Conservation (phyloP, 2,329 filamentous ascomycete genomes). For the Huntiella moniliformis region DNA sequence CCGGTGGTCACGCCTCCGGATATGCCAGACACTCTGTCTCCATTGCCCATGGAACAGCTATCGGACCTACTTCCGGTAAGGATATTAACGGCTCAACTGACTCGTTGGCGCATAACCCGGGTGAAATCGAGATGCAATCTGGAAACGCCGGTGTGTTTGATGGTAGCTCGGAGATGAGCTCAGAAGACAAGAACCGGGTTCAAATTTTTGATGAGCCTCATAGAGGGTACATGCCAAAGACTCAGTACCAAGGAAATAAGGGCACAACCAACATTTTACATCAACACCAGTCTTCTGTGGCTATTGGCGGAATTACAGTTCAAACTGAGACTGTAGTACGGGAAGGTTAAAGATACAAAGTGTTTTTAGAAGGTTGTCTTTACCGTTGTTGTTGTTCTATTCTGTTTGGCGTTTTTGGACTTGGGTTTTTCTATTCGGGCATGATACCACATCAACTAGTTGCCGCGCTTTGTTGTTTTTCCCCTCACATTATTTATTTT, state of each 20-base stretch:
- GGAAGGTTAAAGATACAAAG: background rate
- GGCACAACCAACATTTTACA: background rate
- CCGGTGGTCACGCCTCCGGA: background rate
- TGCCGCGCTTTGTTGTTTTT: too few relatives aligned
- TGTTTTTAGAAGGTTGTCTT: background rate
- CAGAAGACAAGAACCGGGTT: background rate
- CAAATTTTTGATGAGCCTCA: conserved; percentile 1
- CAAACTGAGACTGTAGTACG: conserved; percentile 6
- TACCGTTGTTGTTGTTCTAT: background rate
- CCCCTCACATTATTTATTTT: too few relatives aligned
- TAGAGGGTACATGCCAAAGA: background rate
- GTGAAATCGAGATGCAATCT: conserved; percentile 7
- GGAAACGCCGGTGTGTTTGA: background rate
- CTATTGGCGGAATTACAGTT: conserved; percentile 8
- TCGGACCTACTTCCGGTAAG: conserved; percentile 1
- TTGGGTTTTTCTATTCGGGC: conserved; percentile 1
- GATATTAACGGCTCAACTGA: conserved; percentile 3
- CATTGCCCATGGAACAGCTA: background rate
- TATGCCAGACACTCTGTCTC: conserved; percentile 6
- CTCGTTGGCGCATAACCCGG: background rate
- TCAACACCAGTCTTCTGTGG: conserved; percentile 2
- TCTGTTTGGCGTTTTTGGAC: background rate
- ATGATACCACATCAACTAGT: background rate
- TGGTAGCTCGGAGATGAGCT: background rate
- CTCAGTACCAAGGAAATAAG: background rate